Conservation (phyloP, 768 basidiomycete genomes). For the Fomitopsis serialis region DNA sequence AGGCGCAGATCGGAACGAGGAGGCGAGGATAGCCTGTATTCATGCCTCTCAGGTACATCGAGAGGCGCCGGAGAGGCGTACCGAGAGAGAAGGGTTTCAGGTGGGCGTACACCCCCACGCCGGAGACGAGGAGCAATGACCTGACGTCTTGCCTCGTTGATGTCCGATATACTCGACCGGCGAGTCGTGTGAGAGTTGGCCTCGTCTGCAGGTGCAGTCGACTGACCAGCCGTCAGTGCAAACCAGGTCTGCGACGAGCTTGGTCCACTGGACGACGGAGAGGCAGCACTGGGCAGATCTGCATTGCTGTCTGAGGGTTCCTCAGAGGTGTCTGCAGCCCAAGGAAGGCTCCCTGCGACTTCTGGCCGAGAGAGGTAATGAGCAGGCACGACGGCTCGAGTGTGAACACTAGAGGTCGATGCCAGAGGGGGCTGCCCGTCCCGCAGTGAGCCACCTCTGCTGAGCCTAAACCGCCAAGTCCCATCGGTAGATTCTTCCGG, state of each 20-base stretch:
- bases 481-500: constrained; percentile 13
- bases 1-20: background rate
- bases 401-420: background rate
- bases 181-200: background rate
- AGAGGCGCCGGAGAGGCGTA: background rate
- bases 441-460: background rate
- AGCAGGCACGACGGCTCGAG: too few species aligned
- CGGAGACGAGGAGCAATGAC: constrained; percentile 45
- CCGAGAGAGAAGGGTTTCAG: constrained; percentile 50
- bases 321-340: constrained; percentile 1
- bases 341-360: constrained; percentile 1
- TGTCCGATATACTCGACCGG: constrained; percentile 3
- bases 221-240: constrained; percentile 9
- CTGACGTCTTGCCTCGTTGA: constrained; percentile 9
- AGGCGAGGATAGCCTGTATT: background rate
- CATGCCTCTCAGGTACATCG: background rate
- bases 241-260: constrained; percentile 22
- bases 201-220: background rate
- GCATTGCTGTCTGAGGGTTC: background rate
- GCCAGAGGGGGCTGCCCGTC: background rate
- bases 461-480: constrained; percentile 10
- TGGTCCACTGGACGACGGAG: constrained; percentile 5
- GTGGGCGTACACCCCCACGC: constrained; percentile 61
- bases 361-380: background rate
- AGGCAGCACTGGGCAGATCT: background rate